These are phyloP conservation scores for Magnaporthiopsis rhizophila DNA, from an alignment of 2,329 filamentous ascomycete species.

Conservation along the genomic window DNA sequence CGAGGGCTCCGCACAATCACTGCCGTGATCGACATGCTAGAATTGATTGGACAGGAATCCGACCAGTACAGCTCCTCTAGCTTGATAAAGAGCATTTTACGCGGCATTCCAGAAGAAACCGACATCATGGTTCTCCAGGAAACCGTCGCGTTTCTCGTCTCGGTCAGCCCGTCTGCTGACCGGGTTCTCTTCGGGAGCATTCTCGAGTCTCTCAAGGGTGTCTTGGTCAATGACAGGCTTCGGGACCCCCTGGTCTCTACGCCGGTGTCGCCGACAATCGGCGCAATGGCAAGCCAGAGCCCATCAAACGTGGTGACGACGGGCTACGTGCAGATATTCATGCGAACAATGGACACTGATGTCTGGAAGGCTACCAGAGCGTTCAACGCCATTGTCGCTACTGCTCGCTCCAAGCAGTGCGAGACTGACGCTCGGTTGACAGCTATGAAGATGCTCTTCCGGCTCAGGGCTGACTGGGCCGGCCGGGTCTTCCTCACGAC, in stretches of 20 bases:
- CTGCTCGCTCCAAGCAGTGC: conserved; percentile 51
- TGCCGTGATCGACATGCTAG: conserved; percentile 50
- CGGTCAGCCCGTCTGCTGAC: conserved; percentile 54
- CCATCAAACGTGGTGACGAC: conserved; percentile 63
- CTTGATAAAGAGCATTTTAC: conserved; percentile 54
- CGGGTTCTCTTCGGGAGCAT: conserved; percentile 52
- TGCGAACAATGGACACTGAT: conserved; percentile 60
- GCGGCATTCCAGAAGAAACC: conserved; percentile 52
- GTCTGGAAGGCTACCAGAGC: conserved; percentile 54
- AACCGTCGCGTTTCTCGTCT: conserved; percentile 55
- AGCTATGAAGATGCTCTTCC: conserved; percentile 71
- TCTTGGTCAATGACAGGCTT: conserved; percentile 41
- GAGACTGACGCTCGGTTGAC: conserved; percentile 64
- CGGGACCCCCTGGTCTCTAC: conserved; percentile 30
- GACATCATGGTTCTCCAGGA: conserved; percentile 58
- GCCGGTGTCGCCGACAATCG: conserved; percentile 17
- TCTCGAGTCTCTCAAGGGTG: conserved; percentile 40
- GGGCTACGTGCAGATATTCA: conserved; percentile 69
- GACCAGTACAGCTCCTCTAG: conserved; percentile 48
- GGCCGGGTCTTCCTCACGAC: conserved; percentile 66
- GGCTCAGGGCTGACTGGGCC: conserved; percentile 74
- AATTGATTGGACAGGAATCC: conserved; percentile 50
- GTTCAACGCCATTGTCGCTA: conserved; percentile 55
- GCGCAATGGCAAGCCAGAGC: conserved; percentile 32
- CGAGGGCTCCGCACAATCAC: conserved; percentile 53